Percentiles rank a stretch among this genome's conserved stretches.
These are phyloP conservation scores for Lachnellula occidentalis DNA, from an alignment of 2,329 filamentous ascomycete genomes.

Conservation along the genomic window DNA sequence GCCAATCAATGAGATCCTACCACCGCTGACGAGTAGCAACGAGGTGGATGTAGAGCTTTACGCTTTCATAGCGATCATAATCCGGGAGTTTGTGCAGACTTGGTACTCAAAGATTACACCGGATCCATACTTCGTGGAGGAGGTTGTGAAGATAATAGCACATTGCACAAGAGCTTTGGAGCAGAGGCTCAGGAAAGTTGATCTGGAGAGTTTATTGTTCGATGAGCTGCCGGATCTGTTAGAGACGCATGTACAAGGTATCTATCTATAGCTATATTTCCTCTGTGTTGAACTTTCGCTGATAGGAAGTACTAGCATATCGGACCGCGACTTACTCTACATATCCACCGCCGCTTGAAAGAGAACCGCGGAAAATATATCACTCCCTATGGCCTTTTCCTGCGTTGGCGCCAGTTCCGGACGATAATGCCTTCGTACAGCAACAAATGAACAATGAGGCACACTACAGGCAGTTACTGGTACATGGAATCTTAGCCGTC, in stretches of 20 bases:
- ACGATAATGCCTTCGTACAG: conserved; percentile 42
- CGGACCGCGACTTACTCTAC: conserved; percentile 59
- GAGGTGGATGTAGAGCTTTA: conserved; percentile 92
- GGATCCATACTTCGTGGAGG: conserved; percentile 80
- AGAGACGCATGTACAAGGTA: conserved; percentile 75
- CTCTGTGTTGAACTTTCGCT: conserved; percentile 2
- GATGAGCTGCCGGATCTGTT: conserved; percentile 84
- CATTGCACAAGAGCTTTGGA: conserved; percentile 87
- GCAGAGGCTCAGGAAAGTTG: conserved; percentile 74
- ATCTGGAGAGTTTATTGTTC: conserved; percentile 75
- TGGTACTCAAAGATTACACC: conserved; percentile 94
- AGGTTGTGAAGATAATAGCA: conserved; percentile 84
- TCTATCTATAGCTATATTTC: conserved; percentile 17
- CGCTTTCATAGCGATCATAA: conserved; percentile 80
- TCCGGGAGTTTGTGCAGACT: conserved; percentile 82
- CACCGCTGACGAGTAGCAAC: conserved; percentile 88
- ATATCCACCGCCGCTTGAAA: conserved; percentile 52
- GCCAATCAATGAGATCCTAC: conserved; percentile 75
- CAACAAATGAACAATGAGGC: conserved; percentile 72
- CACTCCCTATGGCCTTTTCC: conserved; percentile 80
- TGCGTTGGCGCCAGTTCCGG: conserved; percentile 70
- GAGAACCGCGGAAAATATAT: conserved; percentile 65
- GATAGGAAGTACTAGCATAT: conserved; percentile 52
- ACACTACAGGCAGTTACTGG: conserved; percentile 81
- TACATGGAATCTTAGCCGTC: conserved; percentile 73